These are phyloP conservation scores for Eucommia ulmoides DNA, from an alignment of 257 asterid species.

Conservation along the genomic window DNA sequence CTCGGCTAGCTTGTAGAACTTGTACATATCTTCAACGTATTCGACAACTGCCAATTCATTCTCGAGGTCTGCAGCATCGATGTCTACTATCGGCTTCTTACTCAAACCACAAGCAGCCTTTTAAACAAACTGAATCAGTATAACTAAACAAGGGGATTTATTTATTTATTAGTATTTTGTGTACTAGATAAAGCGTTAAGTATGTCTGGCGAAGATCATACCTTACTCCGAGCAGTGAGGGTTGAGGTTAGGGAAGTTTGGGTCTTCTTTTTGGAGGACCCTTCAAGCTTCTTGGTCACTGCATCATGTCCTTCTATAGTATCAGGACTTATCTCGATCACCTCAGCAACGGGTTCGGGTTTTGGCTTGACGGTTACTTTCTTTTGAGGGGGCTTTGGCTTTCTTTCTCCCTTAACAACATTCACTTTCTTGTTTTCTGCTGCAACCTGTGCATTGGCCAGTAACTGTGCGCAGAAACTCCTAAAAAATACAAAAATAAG, in stretches of 20 bases:
- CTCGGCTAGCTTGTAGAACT: slow-evolving; percentile 72
- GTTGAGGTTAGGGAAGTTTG: slow-evolving; percentile 71
- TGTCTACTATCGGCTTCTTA: slow-evolving; percentile 37
- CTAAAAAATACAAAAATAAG: slow-evolving; percentile 21
- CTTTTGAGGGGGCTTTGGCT: slow-evolving; percentile 38
- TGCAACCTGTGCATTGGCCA: slow-evolving; percentile 77
- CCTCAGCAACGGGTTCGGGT: slow-evolving; percentile 42
- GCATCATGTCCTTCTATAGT: slow-evolving; percentile 23
- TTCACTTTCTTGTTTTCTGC: no score
- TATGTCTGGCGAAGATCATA: background rate
- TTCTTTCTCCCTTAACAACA: slow-evolving; percentile 22
- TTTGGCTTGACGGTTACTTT: slow-evolving; percentile 38
- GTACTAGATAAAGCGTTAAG: background rate
- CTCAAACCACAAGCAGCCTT: slow-evolving; percentile 75
- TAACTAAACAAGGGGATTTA: no score
- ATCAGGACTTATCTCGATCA: slow-evolving; percentile 51
- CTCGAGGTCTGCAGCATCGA: slow-evolving; percentile 65
- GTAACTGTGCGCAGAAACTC: slow-evolving; percentile 69
- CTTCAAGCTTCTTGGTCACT: slow-evolving; percentile 13
- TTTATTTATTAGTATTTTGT: no score
- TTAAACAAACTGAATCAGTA: no score
- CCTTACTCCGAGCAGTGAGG: slow-evolving; percentile 86
- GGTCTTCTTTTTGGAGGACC: slow-evolving; percentile 32
- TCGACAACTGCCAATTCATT: slow-evolving; percentile 79
- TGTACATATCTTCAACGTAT: slow-evolving; percentile 78